Base-by-base conservation (phyloP, 805 yeast genomes). In the Yarrowia bubula region DNA sequence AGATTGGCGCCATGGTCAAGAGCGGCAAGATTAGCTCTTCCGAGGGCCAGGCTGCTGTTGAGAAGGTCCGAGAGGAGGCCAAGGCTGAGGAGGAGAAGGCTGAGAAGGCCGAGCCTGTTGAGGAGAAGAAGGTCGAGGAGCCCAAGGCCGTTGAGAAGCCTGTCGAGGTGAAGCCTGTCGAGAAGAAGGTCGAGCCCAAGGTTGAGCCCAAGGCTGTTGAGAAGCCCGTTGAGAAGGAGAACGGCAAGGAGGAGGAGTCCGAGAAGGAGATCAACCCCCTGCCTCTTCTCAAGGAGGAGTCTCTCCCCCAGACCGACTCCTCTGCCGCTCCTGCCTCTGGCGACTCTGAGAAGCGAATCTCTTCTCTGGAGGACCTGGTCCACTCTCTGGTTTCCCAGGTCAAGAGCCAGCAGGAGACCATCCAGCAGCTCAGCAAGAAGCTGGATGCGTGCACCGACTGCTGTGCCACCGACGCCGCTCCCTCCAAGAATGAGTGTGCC, bases 51-150 rank as follows among this genome's bases (percentile, higher is more conserved):
- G 37, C 62, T 44, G 66, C 67, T 15, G 33, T 32, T 39, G 66
- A 64, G 33, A 65, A 65, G 63, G 66, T 67, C 14, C 65, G 47
- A 9, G 64, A 58, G 41, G 38, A 66, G 18, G 44, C 66, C 18
- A 41, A 67, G 44, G 63, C n/a, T n/a, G n/a, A 65, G 28, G 67
- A 66, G 9, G 39, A 37, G 50, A 38, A 62, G 47, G 55, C 62
- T 31, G 41, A 42, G 50, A 50, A 48, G 41, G 31, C 4, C 11
- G 55, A 32, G 41, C n/a, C 55, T 15, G 8, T 5, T 11, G 42
- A 41, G 15, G 37, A 55, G 61, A 32, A 55, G 57, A 17, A 32
- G 9, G 41, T 10, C 14, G 43, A 37, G 43, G 35, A 39, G 48
- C 48, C 62, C 8, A 38, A 55, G 61, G 47, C 61, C 10, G 38